A percentile compares a stretch with the other conserved stretches of the same genome.
Conservation (phyloP, 257 asterid genomes). For the Solanum pimpinellifolium region DNA sequence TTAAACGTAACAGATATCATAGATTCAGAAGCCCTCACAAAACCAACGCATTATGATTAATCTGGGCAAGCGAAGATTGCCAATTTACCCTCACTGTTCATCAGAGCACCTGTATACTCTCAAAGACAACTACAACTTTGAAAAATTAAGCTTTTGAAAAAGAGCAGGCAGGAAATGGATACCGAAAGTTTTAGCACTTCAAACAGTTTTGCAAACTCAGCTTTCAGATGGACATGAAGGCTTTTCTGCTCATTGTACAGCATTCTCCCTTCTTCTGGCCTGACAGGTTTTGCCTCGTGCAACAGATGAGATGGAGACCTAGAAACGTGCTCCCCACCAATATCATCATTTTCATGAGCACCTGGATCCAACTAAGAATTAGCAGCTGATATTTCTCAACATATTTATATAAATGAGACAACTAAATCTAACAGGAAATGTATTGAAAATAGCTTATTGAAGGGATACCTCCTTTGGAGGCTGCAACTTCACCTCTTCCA, state of each 20-base stretch:
- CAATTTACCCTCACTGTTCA: neutral
- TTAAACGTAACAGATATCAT: neutral
- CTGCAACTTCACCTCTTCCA: conserved; percentile 8
- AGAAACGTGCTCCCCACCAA: neutral
- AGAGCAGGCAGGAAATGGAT: conserved; percentile 12
- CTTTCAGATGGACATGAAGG: conserved; percentile 30
- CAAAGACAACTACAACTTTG: neutral
- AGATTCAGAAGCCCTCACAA: neutral
- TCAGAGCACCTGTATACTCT: neutral
- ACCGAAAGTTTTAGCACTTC: conserved; percentile 58
- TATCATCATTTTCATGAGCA: neutral
- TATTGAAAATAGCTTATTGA: neutral
- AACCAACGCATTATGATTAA: neutral
- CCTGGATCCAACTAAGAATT: conserved; percentile 4
- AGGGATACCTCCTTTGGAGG: conserved; percentile 11
- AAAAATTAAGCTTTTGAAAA: neutral
- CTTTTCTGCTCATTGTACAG: conserved; percentile 29
- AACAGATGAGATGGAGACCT: conserved; percentile 1
- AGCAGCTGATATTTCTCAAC: neutral
- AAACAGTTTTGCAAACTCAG: conserved; percentile 29
- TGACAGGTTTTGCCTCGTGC: conserved; percentile 15
- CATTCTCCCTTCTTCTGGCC: conserved; percentile 11
- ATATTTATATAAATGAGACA: neutral
- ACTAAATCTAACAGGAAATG: neutral
- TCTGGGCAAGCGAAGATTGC: neutral